Conservation (phyloP, 192 early-diverging fungal species). For the Diversispora eburnea region DNA sequence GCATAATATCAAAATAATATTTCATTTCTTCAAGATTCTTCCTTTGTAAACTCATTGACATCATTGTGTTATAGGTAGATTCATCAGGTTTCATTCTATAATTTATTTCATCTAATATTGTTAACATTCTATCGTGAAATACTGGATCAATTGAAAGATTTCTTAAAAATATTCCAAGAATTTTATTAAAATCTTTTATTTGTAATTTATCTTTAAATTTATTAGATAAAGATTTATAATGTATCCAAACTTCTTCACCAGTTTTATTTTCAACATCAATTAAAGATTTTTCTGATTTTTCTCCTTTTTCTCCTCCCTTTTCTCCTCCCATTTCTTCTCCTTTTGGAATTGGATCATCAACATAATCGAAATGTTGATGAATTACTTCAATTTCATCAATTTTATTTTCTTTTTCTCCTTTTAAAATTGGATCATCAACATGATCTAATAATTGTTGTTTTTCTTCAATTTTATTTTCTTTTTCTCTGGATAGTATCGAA, state of each 20-base stretch:
- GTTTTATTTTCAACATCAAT: not conserved
- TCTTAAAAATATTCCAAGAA: not conserved
- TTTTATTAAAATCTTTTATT: not conserved
- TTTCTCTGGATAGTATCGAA: not conserved
- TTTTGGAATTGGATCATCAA: not conserved
- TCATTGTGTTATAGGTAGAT: constrained; percentile 11
- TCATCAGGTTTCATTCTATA: not conserved
- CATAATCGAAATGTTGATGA: not conserved
- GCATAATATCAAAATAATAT: constrained; percentile 25
- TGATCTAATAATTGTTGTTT: not conserved
- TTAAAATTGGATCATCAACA: not conserved
- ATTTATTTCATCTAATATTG: not conserved
- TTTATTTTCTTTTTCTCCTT: not conserved
- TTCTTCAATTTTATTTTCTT: not conserved
- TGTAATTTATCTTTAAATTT: not conserved
- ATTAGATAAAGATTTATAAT: not conserved
- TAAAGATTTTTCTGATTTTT: not conserved
- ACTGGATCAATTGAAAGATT: not conserved
- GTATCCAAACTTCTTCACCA: constrained; percentile 1
- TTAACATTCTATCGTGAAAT: not conserved
- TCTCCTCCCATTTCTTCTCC: not conserved
- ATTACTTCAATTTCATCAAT: not conserved
- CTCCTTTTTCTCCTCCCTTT: too few relatives aligned
- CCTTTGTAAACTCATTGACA: constrained; percentile 1
- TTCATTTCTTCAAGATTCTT: constrained; percentile 3